Conservation (phyloP, 768 basidiomycete genomes). For the Vararia minispora region DNA sequence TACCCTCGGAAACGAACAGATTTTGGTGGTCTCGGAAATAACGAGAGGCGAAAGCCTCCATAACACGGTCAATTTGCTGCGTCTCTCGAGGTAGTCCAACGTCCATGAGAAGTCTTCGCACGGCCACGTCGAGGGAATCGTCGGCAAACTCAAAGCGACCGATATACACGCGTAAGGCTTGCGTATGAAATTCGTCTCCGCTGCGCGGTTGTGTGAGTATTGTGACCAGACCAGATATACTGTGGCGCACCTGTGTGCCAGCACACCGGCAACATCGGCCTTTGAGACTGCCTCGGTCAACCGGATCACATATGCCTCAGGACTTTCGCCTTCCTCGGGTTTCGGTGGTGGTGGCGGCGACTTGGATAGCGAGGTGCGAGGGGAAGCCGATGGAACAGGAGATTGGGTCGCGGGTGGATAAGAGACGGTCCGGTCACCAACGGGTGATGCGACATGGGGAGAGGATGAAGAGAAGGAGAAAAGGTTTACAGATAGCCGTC, state of each 20-base stretch:
- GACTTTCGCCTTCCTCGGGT: conserved; percentile 50
- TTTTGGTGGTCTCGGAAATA: conserved; percentile 78
- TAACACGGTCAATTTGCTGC: conserved; percentile 96
- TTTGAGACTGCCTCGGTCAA: conserved; percentile 56
- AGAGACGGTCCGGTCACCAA: conserved; percentile 13
- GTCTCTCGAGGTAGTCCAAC: conserved; percentile 90
- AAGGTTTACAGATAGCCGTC: conserved; percentile 57
- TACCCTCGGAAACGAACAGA: conserved; percentile 71
- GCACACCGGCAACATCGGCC: conserved; percentile 65
- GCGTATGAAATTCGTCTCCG: conserved; percentile 54
- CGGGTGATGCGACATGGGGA: conserved; percentile 16
- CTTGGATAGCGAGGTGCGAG: conserved; percentile 33
- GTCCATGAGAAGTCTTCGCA: conserved; percentile 85
- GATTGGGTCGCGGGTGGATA: too few species aligned
- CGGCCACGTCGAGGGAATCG: conserved; percentile 83
- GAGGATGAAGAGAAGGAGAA: conserved; percentile 38
- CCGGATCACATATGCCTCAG: conserved; percentile 57
- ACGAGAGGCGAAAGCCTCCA: conserved; percentile 85
- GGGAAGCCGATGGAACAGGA: conserved; percentile 29
- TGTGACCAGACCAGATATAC: conserved; percentile 6
- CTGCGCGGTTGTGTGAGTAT: conserved; percentile 27
- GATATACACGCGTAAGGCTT: conserved; percentile 65
- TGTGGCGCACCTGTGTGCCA: conserved; percentile 83
- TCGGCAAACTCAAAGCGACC: conserved; percentile 64
- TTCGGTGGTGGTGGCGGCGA: conserved; percentile 38